phyloP scores from a whole-genome alignment of 2,329 filamentous ascomycete species.

The Sporothrix dimorphospora region DNA sequence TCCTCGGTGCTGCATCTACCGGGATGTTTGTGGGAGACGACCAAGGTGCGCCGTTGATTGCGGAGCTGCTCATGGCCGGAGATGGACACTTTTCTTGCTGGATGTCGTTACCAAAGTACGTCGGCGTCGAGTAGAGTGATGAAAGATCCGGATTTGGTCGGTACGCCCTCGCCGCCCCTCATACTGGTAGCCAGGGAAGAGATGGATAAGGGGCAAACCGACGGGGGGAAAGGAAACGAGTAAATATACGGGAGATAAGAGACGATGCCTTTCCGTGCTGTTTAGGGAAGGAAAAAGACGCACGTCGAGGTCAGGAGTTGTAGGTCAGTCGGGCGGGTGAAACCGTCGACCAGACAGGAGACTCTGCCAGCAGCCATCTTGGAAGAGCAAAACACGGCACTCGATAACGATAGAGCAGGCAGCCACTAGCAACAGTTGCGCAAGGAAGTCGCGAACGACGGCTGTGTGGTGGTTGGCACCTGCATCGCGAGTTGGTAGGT shows the following conservation, averaged over 20 bases:
- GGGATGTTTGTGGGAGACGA: background rate
- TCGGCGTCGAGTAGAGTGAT: background rate
- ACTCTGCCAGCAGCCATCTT: background rate
- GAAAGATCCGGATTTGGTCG: background rate
- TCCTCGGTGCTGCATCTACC: background rate
- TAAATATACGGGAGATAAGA: background rate
- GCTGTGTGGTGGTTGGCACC: conserved; percentile 1
- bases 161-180: conserved; percentile 8
- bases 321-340: background rate
- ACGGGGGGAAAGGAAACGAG: background rate
- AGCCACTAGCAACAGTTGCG: background rate
- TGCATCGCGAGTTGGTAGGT: conserved; percentile 9
- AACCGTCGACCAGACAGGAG: background rate
- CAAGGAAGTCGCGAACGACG: background rate
- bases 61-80: background rate
- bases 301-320: background rate
- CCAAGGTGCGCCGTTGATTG: background rate
- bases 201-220: background rate
- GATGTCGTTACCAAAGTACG: background rate
- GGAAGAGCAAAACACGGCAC: background rate
- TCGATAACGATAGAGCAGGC: too few species aligned
- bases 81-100: background rate
- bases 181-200: background rate
- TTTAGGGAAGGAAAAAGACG: background rate
- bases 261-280: background rate